These are phyloP conservation scores for Petrea volubilis DNA, from an alignment of 257 asterid genomes.

Conservation along the genomic window DNA sequence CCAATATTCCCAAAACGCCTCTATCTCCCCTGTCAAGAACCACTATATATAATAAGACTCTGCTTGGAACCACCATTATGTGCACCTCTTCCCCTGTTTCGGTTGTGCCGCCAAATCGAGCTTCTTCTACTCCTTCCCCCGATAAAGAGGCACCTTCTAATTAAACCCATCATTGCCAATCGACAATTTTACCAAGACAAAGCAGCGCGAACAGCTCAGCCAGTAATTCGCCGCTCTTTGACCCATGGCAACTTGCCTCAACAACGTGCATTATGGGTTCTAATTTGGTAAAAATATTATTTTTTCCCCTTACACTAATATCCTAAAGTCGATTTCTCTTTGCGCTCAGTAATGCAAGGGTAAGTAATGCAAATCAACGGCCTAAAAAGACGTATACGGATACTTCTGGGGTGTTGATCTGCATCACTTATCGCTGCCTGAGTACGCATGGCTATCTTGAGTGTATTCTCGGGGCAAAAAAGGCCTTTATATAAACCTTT, in stretches of 20 bases:
- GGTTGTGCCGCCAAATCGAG: not conserved
- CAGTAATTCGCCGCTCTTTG: slow-evolving; percentile 15
- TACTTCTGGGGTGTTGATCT: not conserved
- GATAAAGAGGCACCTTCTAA: not conserved
- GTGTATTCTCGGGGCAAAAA: not conserved
- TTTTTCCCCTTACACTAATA: slow-evolving; percentile 1
- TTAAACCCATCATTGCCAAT: not conserved
- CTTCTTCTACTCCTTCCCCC: not conserved
- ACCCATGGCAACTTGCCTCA: slow-evolving; percentile 20
- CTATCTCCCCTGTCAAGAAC: too few species aligned
- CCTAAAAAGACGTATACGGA: not conserved
- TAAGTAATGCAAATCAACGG: slow-evolving; percentile 31
- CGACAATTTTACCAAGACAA: slow-evolving; percentile 9
- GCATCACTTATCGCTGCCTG: not conserved
- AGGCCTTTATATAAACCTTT: not conserved
- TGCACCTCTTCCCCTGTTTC: too few species aligned
- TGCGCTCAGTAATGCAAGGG: not conserved
- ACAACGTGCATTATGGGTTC: slow-evolving; percentile 23
- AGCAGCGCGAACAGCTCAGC: slow-evolving; percentile 29
- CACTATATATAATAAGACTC: too few species aligned
- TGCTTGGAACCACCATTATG: too few species aligned
- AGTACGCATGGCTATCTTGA: not conserved
- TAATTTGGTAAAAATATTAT: not conserved
- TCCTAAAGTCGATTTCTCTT: not conserved
- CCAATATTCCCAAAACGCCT: too few species aligned